Evolutionary conservation across 2,329 filamentous ascomycete species (phyloP), one percentile per base, ranked within the genome.

Genomic region (Penicillium polonicum): DNA sequence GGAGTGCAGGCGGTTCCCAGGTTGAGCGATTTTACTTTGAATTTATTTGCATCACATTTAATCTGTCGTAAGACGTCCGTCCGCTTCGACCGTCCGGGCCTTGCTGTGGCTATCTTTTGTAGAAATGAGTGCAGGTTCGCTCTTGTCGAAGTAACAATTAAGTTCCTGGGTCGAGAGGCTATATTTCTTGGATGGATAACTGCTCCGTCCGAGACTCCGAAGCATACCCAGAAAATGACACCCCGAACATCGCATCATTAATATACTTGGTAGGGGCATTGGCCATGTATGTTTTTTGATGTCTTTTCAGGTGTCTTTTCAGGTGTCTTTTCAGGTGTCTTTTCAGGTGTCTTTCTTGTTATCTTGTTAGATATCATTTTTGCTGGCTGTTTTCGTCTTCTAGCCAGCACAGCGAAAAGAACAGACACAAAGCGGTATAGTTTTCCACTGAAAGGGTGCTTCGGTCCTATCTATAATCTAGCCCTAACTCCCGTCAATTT

Each of bases 21-120:
- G 41, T 56, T 60, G 43, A 62, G 61, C 62, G 61, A 64, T 65
- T 63, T 57, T 44, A 54, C 27, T 48, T 55, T 48, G 43, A 60
- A 60, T 60, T 48, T 46, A 60, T 58, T 57, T 55, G 53, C 39
- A 29, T 56, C 33, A 54, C 12, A 51, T 45, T n/a, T 38, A 41
- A 43, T 23, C n/a, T 25, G 27, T 48, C 27, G 19, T 43, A 23
- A 44, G 15, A 23, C 7, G 8, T 10, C 13, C 17, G 27, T 15
- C 10, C n/a, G 23, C 4, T 25, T 13, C 12, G 21, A 33, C 10
- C 9, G n/a, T 25, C 27, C 27, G 5, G 7, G 31, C 9, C 17
- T 19, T 46, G 21, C 27, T n/a, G 19, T 19, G 39, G 29, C 15
- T 15, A 25, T 27, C 3, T 52, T n/a, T 43, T 25, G 38, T 43